Conservation (phyloP, 2,329 filamentous ascomycete genomes). For the Madurella mycetomatis region DNA sequence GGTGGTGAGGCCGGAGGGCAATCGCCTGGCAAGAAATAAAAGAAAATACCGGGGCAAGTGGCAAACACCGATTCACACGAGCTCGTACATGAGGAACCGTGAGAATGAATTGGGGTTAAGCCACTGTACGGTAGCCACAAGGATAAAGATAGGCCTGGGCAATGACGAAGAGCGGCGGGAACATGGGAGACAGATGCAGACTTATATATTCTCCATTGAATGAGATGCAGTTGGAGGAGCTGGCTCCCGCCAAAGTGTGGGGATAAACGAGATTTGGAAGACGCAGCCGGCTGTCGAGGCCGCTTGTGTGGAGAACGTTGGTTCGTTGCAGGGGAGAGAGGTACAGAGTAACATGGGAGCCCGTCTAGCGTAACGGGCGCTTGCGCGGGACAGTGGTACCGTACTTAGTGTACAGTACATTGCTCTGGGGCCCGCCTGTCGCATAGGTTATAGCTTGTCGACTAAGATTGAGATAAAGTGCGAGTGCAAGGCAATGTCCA, state of each 20-base stretch:
- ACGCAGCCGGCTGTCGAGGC: slow-evolving; percentile 21
- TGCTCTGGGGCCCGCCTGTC: slow-evolving; percentile 11
- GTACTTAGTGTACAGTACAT: slow-evolving; percentile 9
- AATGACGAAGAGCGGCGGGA: slow-evolving; percentile 26
- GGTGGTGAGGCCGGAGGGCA: slow-evolving; percentile 10
- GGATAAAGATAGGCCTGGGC: slow-evolving; percentile 24
- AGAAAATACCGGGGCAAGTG: slow-evolving; percentile 23
- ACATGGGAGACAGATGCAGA: slow-evolving; percentile 34
- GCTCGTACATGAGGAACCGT: slow-evolving; percentile 13
- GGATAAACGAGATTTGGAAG: slow-evolving; percentile 28
- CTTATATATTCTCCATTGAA: slow-evolving; percentile 37
- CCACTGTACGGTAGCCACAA: slow-evolving; percentile 13
- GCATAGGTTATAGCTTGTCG: slow-evolving; percentile 19
- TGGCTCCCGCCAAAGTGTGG: slow-evolving; percentile 30
- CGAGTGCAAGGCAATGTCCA: slow-evolving; percentile 23
- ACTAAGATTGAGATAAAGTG: slow-evolving; percentile 26
- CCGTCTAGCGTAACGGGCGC: slow-evolving; percentile 11
- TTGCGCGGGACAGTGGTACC: slow-evolving; percentile 14
- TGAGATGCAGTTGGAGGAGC: slow-evolving; percentile 33
- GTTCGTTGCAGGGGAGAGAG: slow-evolving; percentile 12
- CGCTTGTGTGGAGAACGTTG: slow-evolving; percentile 25
- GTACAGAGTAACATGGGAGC: slow-evolving; percentile 4
- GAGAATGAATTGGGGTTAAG: slow-evolving; percentile 12
- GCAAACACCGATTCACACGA: slow-evolving; percentile 4
- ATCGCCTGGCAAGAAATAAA: slow-evolving; percentile 12